A percentile compares a stretch with the other conserved stretches of the same genome.
These are phyloP conservation scores for Begonia peltatifolia DNA, from an alignment of 306 rosid species.

Conservation along the genomic window DNA sequence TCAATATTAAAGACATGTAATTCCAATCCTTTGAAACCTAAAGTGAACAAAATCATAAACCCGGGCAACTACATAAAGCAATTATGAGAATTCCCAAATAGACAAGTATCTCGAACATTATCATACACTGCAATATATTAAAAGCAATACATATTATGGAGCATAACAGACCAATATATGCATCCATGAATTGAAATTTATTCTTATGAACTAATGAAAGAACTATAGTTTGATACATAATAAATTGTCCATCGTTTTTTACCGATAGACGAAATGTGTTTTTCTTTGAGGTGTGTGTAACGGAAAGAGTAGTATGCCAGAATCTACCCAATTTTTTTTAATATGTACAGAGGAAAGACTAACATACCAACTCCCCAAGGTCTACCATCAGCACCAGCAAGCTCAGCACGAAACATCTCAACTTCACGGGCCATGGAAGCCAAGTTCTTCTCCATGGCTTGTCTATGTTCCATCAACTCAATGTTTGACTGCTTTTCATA, in stretches of 20 bases:
- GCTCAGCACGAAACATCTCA: conserved; percentile 79
- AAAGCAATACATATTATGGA: no score
- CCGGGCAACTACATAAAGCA: no score
- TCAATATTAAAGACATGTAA: no score
- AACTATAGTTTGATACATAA: conserved; percentile 4
- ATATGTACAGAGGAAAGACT: conserved; percentile 6
- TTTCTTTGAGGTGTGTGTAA: no score
- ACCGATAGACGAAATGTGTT: background rate
- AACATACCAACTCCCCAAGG: conserved; percentile 71
- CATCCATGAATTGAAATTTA: background rate
- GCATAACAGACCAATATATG: no score
- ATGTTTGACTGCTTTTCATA: conserved; percentile 76
- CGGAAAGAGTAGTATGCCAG: no score
- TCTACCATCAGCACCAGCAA: conserved; percentile 47
- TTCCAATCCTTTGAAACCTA: background rate
- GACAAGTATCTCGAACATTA: no score
- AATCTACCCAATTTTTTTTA: conserved; percentile 1
- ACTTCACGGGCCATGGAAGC: conserved; percentile 91
- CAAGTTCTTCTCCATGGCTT: conserved; percentile 72
- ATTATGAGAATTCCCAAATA: no score
- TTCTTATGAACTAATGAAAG: background rate
- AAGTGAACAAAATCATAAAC: background rate
- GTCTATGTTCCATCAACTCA: conserved; percentile 82
- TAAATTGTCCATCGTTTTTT: conserved; percentile 4
- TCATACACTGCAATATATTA: no score